phyloP scores from a whole-genome alignment of 2,329 filamentous ascomycete genomes.

The Didymella pomorum region DNA sequence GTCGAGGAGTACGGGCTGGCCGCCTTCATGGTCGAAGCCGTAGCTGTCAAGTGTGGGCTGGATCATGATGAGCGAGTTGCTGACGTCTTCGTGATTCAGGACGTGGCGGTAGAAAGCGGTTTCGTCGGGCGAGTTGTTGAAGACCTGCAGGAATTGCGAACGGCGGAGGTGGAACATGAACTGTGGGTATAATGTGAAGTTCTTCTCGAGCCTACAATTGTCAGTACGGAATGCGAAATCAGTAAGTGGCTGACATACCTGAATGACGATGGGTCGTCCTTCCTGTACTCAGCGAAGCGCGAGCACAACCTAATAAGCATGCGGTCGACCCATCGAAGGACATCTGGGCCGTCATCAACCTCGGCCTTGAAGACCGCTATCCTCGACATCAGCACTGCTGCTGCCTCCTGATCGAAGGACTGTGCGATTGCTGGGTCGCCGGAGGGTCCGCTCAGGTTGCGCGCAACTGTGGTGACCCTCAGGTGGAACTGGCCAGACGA shows the following conservation, averaged over 20 bases:
- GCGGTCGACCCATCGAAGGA: constrained; percentile 95
- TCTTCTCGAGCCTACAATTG: constrained; percentile 73
- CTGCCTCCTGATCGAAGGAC: constrained; percentile 97
- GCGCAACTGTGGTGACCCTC: constrained; percentile 90
- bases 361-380: constrained; percentile 99
- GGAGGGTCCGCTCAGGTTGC: constrained; percentile 89
- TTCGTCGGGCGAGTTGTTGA: constrained; percentile 99
- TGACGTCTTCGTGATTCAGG: constrained; percentile 94
- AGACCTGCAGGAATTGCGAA: constrained; percentile 97
- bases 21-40: constrained; percentile 93
- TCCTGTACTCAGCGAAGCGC: constrained; percentile 95
- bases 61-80: constrained; percentile 98
- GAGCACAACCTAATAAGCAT: constrained; percentile 98
- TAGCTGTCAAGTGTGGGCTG: constrained; percentile 97
- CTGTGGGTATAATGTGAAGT: constrained; percentile 97
- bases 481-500: constrained; percentile 96
- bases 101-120: constrained; percentile 99
- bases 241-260: constrained; percentile 62
- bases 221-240: constrained; percentile 67
- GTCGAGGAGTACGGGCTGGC: constrained; percentile 91
- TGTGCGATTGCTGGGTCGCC: constrained; percentile 95
- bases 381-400: constrained; percentile 97
- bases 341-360: constrained; percentile 97
- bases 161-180: constrained; percentile 99
- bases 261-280: constrained; percentile 98